Percentiles rank a stretch among this genome's conserved stretches.
Evolutionary conservation across 805 yeast genomes (phyloP).

Genomic region (Pichia phayaonensis): DNA sequence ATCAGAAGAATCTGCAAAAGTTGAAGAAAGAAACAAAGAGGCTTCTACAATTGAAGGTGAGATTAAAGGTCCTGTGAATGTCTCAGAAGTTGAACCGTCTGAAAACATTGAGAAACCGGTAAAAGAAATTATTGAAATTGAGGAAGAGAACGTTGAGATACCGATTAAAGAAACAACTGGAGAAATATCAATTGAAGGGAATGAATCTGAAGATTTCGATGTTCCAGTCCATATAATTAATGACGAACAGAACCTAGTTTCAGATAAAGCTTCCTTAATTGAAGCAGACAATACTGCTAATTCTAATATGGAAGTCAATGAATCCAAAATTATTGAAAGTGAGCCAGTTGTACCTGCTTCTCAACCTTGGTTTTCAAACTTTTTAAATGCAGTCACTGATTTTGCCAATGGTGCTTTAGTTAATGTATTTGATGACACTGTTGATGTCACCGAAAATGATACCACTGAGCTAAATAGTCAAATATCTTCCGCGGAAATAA

Average conservation of each 20-base stretch:
- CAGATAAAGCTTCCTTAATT: background rate
- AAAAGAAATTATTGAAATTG: background rate
- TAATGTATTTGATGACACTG: background rate
- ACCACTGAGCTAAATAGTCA: background rate
- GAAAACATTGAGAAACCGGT: background rate
- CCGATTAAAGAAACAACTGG: background rate
- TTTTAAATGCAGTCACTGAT: background rate
- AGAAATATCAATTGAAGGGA: background rate
- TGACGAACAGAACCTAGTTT: background rate
- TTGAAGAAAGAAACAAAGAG: background rate
- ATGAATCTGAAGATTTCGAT: background rate
- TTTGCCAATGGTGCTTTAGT: conserved; percentile 3
- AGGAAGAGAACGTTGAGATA: background rate
- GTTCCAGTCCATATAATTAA: background rate
- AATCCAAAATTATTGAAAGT: too few species aligned
- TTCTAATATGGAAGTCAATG: background rate
- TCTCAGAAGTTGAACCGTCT: background rate
- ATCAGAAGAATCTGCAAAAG: background rate
- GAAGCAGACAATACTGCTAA: background rate
- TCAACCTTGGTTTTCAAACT: background rate
- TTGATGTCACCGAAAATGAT: background rate
- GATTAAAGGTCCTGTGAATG: background rate
- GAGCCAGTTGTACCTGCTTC: background rate
- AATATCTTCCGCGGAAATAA: background rate
- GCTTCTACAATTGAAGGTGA: background rate